Evolutionary conservation across 768 basidiomycete genomes (phyloP).

Genomic region (Pleurotus pulmonarius): DNA sequence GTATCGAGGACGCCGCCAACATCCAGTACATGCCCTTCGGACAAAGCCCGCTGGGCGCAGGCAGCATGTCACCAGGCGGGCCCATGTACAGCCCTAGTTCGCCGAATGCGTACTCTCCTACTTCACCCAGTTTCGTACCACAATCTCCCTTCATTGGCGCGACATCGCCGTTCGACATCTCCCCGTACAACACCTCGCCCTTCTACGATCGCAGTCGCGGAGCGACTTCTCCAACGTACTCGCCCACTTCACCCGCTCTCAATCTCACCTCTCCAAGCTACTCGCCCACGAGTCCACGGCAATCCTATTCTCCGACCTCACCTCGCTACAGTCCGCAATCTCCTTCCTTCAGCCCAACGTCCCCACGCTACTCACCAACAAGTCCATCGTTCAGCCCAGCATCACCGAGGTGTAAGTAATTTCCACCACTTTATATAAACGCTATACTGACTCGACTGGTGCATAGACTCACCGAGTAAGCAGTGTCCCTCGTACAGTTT

Average conservation of each 20-base stretch:
- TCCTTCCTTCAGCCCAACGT: constrained; percentile 87
- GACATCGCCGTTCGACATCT: constrained; percentile 78
- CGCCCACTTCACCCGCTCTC: constrained; percentile 82
- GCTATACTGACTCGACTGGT: constrained; percentile 14
- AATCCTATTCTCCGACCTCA: constrained; percentile 82
- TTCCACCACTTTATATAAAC: constrained; percentile 9
- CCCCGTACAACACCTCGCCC: constrained; percentile 81
- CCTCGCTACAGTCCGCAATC: constrained; percentile 87
- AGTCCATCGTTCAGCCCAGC: constrained; percentile 90
- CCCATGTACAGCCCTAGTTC: constrained; percentile 91
- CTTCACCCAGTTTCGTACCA: constrained; percentile 81
- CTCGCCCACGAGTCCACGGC: constrained; percentile 82
- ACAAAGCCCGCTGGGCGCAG: constrained; percentile 82
- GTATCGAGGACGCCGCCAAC: constrained; percentile 75
- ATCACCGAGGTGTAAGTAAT: constrained; percentile 79
- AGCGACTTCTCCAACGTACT: constrained; percentile 79
- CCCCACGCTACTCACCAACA: constrained; percentile 85
- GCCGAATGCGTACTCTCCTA: constrained; percentile 84
- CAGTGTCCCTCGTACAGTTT: constrained; percentile 11
- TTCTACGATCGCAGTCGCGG: constrained; percentile 64
- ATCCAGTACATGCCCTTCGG: constrained; percentile 75
- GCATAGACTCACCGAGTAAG: constrained; percentile 79
- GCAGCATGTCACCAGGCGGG: constrained; percentile 85
- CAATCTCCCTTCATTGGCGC: constrained; percentile 82
- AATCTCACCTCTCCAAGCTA: constrained; percentile 81